phyloP scores from a whole-genome alignment of 1,284 basidiomycete genomes.

The Sparassis latifolia region DNA sequence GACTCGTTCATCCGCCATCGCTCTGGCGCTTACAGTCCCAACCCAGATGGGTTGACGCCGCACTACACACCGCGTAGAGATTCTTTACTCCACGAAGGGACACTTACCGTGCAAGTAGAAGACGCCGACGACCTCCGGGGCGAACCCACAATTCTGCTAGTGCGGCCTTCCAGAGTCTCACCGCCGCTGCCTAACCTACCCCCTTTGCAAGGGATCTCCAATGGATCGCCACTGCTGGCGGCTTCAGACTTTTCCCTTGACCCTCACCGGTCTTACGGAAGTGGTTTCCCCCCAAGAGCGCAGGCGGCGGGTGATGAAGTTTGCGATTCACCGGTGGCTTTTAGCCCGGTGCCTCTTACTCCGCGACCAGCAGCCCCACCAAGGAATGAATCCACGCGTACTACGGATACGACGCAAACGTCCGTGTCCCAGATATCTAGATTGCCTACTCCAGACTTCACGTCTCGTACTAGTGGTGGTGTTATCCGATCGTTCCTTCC shows the following conservation, averaged over 20 bases:
- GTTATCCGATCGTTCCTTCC: conserved; percentile 14
- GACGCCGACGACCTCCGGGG: conserved; percentile 11
- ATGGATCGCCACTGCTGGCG: too few relatives aligned
- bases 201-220: too few relatives aligned
- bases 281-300: too few relatives aligned
- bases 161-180: conserved; percentile 10
- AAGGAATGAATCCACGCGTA: conserved; percentile 5
- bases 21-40: conserved; percentile 18
- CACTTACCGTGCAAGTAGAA: conserved; percentile 15
- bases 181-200: background rate
- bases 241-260: too few relatives aligned
- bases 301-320: background rate
- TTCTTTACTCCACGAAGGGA: conserved; percentile 5
- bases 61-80: background rate
- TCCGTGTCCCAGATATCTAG: conserved; percentile 6
- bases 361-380: conserved; percentile 9
- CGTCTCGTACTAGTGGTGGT: background rate
- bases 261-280: too few relatives aligned
- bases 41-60: background rate
- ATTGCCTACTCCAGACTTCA: conserved; percentile 18
- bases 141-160: conserved; percentile 17
- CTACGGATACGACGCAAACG: conserved; percentile 6
- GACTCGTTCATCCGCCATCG: conserved; percentile 17
- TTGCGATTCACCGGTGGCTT: background rate
- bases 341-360: conserved; percentile 18